Evolutionary conservation across 2,329 filamentous ascomycete species (phyloP), one percentile per base, ranked within the genome.

Genomic region (Verticillium longisporum): DNA sequence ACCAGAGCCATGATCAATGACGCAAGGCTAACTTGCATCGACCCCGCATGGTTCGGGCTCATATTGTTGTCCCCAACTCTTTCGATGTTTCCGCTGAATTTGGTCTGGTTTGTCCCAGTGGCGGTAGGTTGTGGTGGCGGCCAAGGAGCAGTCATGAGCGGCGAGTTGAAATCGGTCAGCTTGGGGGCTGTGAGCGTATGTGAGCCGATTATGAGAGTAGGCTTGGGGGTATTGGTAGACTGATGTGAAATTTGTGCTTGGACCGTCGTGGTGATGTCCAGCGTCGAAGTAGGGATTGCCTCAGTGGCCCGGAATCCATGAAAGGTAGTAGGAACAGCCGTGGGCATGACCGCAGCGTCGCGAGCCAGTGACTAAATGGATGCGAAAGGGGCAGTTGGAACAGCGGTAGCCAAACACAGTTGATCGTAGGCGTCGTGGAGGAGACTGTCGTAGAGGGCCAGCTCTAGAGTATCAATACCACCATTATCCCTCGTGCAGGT

Each of bases 401-500:
- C 73, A 13, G 71, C 71, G 2, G 69, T 71, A 4, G 15, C 41
- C 56, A 18, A 21, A 64, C 76, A 79, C 26, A 79, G 71, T 6
- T 63, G 60, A 26, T 68, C 61, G n/a, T 70, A 73, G 32, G 73
- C 77, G 45, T 67, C 67, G 1, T 69, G 63, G 38, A 79, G 64
- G 56, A 80, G 71, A 18, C 63, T 61, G 15, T 68, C 62, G 67
- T 72, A 78, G 62, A 72, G 73, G 11, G 64, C 64, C 31, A 69
- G 66, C 60, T 74, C 72, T 18, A 68, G 71, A 63, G 73, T 70
- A 32, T 70, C 73, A 53, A 75, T 74, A 7, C 71, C 70, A 55
- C 77, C 77, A 66, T 80, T 77, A 14, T 74, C 67, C 53, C 69
- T 69, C 14, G 78, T 69, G 64, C 77, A 81, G 36, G 71, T 62